Evolutionary conservation across 352 stramenopile genomes (phyloP), one percentile per base, ranked within the genome.

Genomic region (Globisporangium camurandrum): DNA sequence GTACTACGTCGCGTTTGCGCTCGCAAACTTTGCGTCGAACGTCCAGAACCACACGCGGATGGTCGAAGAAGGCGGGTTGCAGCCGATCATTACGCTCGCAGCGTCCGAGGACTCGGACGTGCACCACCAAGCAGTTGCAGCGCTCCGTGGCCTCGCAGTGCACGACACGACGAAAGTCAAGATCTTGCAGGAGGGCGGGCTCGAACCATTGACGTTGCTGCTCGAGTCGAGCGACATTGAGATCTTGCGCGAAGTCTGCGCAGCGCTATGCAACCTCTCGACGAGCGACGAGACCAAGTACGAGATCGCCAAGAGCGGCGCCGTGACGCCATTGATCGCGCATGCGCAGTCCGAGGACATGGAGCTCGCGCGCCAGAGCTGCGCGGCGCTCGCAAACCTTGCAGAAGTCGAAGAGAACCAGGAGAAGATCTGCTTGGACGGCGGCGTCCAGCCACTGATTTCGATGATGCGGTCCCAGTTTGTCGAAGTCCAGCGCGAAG

Each of bases 241-340:
- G 59, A 96, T 98, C 30, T 66, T 98, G 10, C 75, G 92, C 0
- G 94, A 98, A 54, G 88, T 94, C 1, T 97, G 89, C 46, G 94
- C 90, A 0, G 92, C 90, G 3, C 66, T 98, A 0, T 98, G 87
- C 57, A 98, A 98, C 65, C 71, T 98, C 26, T 97, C 91, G 6
- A 67, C 97, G 30, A 91, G 83, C 28, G 93, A 98, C 46, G 94
- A 98, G 60, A 98, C 95, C 59, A 98, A 98, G 65, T 98, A 97
- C 55, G 95, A 98, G 62, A 95, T 98, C 33, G 81, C 87, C 17
- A 98, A 98, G 59, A 96, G 76, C 44, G 95, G 95, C 3, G 87
- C 86, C 4, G 80, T 98, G 14, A 50, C 81, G 12, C 83, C 89
- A 19, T 69, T 98, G 2, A 93, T 98, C 30, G 67, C 74, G 5